These are phyloP conservation scores for Thermoascus crustaceus DNA, from an alignment of 2,329 filamentous ascomycete species.

Conservation along the genomic window DNA sequence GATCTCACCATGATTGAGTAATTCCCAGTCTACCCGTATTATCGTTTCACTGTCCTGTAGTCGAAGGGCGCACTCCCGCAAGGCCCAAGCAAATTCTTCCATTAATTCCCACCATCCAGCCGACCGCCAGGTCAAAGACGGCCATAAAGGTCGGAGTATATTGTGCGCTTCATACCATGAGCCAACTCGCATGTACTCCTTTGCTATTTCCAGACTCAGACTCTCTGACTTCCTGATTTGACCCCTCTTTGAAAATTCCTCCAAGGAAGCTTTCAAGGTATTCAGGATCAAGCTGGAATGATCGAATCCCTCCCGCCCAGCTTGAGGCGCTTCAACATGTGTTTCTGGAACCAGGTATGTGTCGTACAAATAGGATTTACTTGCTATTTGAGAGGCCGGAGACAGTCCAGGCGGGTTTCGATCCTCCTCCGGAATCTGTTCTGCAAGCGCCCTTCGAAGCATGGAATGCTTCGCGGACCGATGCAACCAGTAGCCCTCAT, in stretches of 20 bases:
- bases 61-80: conserved; percentile 46
- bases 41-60: conserved; percentile 41
- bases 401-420: conserved; percentile 47
- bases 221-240: conserved; percentile 49
- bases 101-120: conserved; percentile 54
- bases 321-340: conserved; percentile 44
- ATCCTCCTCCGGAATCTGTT: conserved; percentile 53
- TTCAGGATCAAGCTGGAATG: conserved; percentile 44
- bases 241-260: conserved; percentile 44
- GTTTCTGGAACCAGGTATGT: conserved; percentile 54
- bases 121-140: conserved; percentile 48
- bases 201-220: conserved; percentile 47
- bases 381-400: conserved; percentile 47
- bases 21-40: conserved; percentile 50
- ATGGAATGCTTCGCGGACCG: conserved; percentile 46
- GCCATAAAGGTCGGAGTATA: conserved; percentile 48
- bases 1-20: conserved; percentile 33
- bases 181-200: conserved; percentile 44
- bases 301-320: conserved; percentile 39
- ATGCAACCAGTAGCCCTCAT: conserved; percentile 55
- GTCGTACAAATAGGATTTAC: conserved; percentile 48
- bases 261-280: conserved; percentile 40
- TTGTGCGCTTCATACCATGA: conserved; percentile 45
- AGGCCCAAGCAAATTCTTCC: conserved; percentile 44
- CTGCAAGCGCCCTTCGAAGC: conserved; percentile 42